Evolutionary conservation across 2,329 filamentous ascomycete species (phyloP).

Genomic region (Pestalotiopsis sp.): DNA sequence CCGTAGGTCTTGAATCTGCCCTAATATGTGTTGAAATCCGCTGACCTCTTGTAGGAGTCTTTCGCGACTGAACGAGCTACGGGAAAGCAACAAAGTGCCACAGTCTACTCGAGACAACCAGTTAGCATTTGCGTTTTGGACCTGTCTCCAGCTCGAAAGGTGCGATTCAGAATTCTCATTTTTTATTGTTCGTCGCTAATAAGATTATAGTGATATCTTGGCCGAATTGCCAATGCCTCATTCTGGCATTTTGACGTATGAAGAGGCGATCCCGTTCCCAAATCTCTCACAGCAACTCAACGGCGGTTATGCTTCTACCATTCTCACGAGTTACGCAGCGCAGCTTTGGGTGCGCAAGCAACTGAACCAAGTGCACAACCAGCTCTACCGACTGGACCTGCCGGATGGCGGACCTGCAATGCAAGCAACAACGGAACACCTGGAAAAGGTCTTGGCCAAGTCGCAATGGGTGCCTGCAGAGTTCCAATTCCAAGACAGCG

Average conservation of each 20-base stretch:
- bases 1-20: constrained; percentile 55
- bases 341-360: constrained; percentile 68
- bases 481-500: constrained; percentile 64
- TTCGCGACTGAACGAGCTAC: constrained; percentile 47
- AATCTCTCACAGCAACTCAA: constrained; percentile 50
- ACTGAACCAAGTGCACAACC: constrained; percentile 64
- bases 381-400: constrained; percentile 46
- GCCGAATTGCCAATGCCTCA: constrained; percentile 75
- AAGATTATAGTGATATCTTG: constrained; percentile 73
- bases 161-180: constrained; percentile 35
- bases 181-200: neutral
- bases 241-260: constrained; percentile 63
- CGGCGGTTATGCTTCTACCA: constrained; percentile 45
- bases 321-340: constrained; percentile 63
- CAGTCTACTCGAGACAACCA: constrained; percentile 60
- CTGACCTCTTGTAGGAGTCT: constrained; percentile 42
- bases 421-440: constrained; percentile 45
- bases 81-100: constrained; percentile 34
- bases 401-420: constrained; percentile 25
- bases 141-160: constrained; percentile 90
- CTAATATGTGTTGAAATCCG: neutral
- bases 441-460: constrained; percentile 47
- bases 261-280: constrained; percentile 69
- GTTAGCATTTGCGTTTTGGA: constrained; percentile 83
- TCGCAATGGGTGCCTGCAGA: constrained; percentile 50